Evolutionary conservation across 352 stramenopile genomes (phyloP), one percentile per base, ranked within the genome.

Genomic region (Globisporangium apiculatum): DNA sequence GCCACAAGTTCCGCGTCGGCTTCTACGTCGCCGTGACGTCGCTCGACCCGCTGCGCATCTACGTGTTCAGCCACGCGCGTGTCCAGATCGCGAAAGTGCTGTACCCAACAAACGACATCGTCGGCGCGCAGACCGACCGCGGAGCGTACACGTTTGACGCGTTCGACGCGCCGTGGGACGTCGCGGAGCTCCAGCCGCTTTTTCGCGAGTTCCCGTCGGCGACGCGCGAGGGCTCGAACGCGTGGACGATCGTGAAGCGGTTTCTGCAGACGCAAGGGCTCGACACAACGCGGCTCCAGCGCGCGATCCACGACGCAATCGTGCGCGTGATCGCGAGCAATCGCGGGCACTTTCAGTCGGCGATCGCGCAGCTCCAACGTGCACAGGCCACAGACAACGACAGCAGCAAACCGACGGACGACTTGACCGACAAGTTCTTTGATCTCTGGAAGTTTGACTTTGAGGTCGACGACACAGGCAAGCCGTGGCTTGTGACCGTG

Each of bases 381-480:
- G 50, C 58, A 37, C 53, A 58, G 2, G 5, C 50, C 9, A 24
- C 35, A 15, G 11, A 40, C 41, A 59, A 58, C 12, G 24, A 31
- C 24, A 31, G 55, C 79, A 53, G 66, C 5, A 48, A 63, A 1
- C 62, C 57, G 11, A 74, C 61, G 3, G 72, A 87, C 49, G 24
- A 31, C 24, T 51, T 87, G 18, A 69, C 61, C 3, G 72, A 86
- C 43, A 88, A 67, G 57, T 98, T 97, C 57, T 97, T 99, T 64
- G 94, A 99, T 61, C 71, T 99, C 15, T 86, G 97, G 56, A 96
- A 92, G 24, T 91, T 98, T 60, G 95, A 99, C 61, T 93, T 99
- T 51, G 92, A 99, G 71, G 68, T 99, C 24, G 95, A 99, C 60
- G 74, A 90, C 65, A 77, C 70, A 36, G 77, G 96, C 14, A 98